Base-by-base conservation (phyloP, 106 monocot species). In the Gastrodia elata region DNA sequence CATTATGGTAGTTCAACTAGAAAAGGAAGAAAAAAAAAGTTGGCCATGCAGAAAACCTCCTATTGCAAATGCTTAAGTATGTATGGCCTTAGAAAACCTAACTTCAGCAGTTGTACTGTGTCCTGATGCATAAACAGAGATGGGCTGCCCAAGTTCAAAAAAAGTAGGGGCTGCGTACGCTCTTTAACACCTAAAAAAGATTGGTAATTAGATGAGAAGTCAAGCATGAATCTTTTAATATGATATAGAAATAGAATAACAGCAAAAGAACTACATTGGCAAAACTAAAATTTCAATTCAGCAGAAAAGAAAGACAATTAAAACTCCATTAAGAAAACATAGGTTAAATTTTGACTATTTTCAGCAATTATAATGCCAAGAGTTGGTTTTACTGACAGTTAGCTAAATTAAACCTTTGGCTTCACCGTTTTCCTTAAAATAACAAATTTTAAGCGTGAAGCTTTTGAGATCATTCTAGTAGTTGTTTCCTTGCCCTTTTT, bases 131-230 rank as follows among this genome's bases (percentile, higher is more conserved):
- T 76, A 77, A n/a, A 37, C 71, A 16, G n/a, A 72, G 77, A 28
- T 68, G 28, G 65, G 73, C 26, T 64, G 59, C 48, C 38, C 40
- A 8, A 68, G 44, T 8, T 71, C 77, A 71, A 68, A 49, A 15
- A 71, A 68, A 69, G 70, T 40, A 78, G 78, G 79, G 79, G 68
- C 68, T 68, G 83, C 71, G 77, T 73, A 46, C 72, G 92, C 14
- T 46, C 73, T 89, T 37, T 96, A 92, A 78, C 82, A 92, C 96
- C 96, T 96, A 55, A 4, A 87, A 43, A 39, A 14, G 39, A 71
- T 20, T 36, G 52, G 8, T 10, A 39, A 22, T 26, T 32, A 39
- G 24, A 57, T 40, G 49, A 61, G 37, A 67, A 67, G 6, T 6
- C 37, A 4, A 37, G 2, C 2, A 67, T 18, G 67, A 67, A n/a